These are phyloP conservation scores for Hirschioporus abietinus DNA, from an alignment of 768 basidiomycete genomes.

Conservation along the genomic window DNA sequence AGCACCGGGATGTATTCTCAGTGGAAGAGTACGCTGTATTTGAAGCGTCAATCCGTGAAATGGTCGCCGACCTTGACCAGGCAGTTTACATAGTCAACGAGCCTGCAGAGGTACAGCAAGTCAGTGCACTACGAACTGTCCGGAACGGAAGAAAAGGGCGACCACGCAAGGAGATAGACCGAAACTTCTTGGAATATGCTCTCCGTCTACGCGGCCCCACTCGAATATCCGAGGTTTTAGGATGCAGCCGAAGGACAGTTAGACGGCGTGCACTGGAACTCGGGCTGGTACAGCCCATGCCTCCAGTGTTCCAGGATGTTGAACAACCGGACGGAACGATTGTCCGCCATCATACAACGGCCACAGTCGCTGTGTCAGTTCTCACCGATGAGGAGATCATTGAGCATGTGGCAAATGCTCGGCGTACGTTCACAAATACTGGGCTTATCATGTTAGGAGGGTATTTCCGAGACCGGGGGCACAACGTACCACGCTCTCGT, in stretches of 20 bases:
- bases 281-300: constrained; percentile 12
- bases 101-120: too few species aligned
- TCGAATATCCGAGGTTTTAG: constrained; percentile 16
- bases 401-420: neutral
- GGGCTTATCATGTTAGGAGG: constrained; percentile 17
- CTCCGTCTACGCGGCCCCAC: constrained; percentile 12
- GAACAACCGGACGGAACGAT: neutral
- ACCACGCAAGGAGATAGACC: constrained; percentile 16
- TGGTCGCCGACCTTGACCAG: too few species aligned
- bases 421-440: constrained; percentile 2
- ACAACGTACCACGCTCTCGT: constrained; percentile 8
- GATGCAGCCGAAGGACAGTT: constrained; percentile 14
- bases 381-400: neutral
- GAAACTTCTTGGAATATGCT: constrained; percentile 17
- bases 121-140: neutral
- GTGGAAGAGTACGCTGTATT: too few species aligned
- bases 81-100: too few species aligned
- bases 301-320: neutral
- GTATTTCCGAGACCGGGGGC: constrained; percentile 10
- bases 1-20: too few species aligned
- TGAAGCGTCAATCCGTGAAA: too few species aligned
- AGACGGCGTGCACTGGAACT: constrained; percentile 14
- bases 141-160: constrained; percentile 5
- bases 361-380: neutral
- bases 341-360: neutral